Evolutionary conservation across 345 rosid genomes (phyloP), one percentile per base, ranked within the genome.

Genomic region (Eucalyptus marginata): DNA sequence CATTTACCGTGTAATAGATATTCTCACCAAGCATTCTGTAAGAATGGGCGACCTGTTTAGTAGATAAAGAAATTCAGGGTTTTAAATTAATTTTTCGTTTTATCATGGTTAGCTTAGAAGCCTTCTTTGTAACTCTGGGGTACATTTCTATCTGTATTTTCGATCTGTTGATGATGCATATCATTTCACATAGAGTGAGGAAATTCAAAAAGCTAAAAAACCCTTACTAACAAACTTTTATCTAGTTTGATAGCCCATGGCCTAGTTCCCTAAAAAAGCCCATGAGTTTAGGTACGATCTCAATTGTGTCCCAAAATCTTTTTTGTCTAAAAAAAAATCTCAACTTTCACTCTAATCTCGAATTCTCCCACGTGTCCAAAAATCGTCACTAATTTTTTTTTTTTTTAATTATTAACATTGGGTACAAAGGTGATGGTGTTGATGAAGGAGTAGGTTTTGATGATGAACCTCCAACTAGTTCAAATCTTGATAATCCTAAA

Each of bases 401-500:
- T 46, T 10, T 47, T 56, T 9, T 0, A 54, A 54, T 54, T 54
- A 24, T 56, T 56, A 56, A 56, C 11, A 56, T 56, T 0, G 5
- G 12, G 54, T 17, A 51, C 22, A 22, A 51, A 51, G 22, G 22
- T 51, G 18, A 6, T 16, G 56, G 27, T 56, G 10, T 9, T 56
- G 29, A 56, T 54, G 27, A 54, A 54, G 59, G 1, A 7, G 25
- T 54, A 25, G 11, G 13, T 56, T 56, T 56, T 56, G 62, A 56
- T 56, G 0, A 56, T 56, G 29, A 56, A 56, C 13, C 25, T 54
- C 3, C 27, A 56, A 24, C 62, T 56, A 56, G 1, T 24, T 25
- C 11, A 0, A 1, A 56, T 56, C 11, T 22, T 56, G 11, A 56
- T 56, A 56, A 56, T 56, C 29, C 0, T 56, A 0, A 9, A 56